phyloP scores from a whole-genome alignment of 192 early-diverging fungal genomes.

The Coemansia sp. region DNA sequence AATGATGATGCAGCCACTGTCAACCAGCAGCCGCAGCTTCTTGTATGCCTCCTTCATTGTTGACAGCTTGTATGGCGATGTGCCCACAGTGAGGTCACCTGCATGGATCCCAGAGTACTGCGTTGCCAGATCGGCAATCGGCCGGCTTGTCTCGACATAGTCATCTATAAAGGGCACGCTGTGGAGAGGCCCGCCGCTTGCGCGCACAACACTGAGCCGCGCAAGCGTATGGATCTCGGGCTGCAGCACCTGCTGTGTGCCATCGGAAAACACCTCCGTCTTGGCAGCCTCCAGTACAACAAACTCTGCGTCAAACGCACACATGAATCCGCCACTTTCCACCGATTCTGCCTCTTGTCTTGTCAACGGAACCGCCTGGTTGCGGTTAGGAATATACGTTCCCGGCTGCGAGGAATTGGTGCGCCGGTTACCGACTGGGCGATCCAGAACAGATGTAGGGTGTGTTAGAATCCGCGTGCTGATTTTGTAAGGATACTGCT shows the following conservation, averaged over 20 bases:
- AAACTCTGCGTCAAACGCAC: conserved; percentile 93
- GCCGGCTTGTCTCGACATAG: conserved; percentile 83
- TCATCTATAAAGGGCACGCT: conserved; percentile 95
- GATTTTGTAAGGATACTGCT: conserved; percentile 28
- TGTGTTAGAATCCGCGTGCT: conserved; percentile 42
- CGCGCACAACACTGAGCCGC: conserved; percentile 87
- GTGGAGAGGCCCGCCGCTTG: conserved; percentile 65
- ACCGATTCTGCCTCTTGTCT: conserved; percentile 32
- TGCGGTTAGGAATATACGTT: conserved; percentile 22
- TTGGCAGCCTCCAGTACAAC: conserved; percentile 84
- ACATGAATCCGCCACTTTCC: conserved; percentile 31
- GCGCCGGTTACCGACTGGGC: background rate
- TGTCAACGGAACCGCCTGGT: conserved; percentile 36
- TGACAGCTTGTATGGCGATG: conserved; percentile 77
- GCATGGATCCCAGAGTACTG: conserved; percentile 92
- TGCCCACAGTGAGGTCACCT: conserved; percentile 76
- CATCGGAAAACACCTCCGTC: conserved; percentile 89
- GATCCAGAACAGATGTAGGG: conserved; percentile 32
- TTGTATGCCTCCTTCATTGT: conserved; percentile 93
- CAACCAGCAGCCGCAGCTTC: conserved; percentile 85
- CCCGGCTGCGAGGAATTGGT: background rate
- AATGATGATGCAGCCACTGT: conserved; percentile 88
- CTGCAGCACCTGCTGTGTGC: conserved; percentile 78
- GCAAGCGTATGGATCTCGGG: conserved; percentile 83
- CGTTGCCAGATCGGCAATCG: conserved; percentile 89